Conservation (phyloP, 2,329 filamentous ascomycete genomes). For the Fusarium luffae region DNA sequence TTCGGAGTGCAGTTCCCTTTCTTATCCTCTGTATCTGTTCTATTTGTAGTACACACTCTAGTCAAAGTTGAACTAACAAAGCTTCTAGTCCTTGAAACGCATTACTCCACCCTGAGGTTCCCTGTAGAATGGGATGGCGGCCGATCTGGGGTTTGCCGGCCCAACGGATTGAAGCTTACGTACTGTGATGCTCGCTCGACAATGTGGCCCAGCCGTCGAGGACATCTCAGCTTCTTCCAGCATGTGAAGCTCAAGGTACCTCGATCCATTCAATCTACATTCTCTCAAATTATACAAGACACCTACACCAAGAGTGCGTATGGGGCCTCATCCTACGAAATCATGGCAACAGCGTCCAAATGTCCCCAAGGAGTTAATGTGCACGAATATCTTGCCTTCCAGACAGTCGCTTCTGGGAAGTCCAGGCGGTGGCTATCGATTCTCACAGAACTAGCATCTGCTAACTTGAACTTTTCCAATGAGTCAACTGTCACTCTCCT, state of each 20-base stretch:
- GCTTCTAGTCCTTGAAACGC: conserved; percentile 41
- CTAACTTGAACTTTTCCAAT: conserved; percentile 70
- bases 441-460: conserved; percentile 61
- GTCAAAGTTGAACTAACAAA: not conserved
- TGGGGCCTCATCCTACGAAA: conserved; percentile 64
- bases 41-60: no score
- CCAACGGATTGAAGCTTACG: conserved; percentile 39
- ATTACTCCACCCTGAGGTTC: conserved; percentile 43
- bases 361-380: conserved; percentile 61
- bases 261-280: conserved; percentile 17
- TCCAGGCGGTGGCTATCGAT: conserved; percentile 61
- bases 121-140: conserved; percentile 47
- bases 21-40: not conserved
- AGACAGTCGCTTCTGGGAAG: conserved; percentile 60
- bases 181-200: conserved; percentile 31
- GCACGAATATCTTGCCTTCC: conserved; percentile 66
- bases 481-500: conserved; percentile 63
- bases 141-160: conserved; percentile 39
- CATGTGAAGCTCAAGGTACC: conserved; percentile 41
- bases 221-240: conserved; percentile 32
- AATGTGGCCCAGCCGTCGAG: conserved; percentile 35
- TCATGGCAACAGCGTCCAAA: conserved; percentile 61
- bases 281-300: conserved; percentile 34
- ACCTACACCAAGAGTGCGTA: conserved; percentile 34
- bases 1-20: not conserved